Evolutionary conservation across 179 eudicot genomes (phyloP).

Genomic region (Silene coronaria): DNA sequence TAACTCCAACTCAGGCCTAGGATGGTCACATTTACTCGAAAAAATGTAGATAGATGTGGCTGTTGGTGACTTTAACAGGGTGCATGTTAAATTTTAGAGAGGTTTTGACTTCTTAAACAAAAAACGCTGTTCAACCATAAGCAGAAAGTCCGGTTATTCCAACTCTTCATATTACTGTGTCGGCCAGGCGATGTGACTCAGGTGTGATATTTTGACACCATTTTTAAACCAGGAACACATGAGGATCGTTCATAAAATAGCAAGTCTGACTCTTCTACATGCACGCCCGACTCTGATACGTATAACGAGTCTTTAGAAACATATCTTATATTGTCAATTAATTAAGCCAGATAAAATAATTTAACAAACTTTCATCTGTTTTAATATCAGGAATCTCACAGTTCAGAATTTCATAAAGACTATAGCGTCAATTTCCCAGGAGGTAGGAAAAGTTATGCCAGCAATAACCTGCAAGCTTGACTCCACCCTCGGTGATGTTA

Average conservation of each 20-base stretch:
- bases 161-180: no score
- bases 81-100: not conserved
- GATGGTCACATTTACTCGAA: not conserved
- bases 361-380: conserved; percentile 5
- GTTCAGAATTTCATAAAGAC: conserved; percentile 65
- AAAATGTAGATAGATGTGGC: not conserved
- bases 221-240: no score
- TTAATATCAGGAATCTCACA: conserved; percentile 54
- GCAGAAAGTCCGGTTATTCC: no score
- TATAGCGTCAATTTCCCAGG: conserved; percentile 36
- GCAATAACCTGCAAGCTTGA: conserved; percentile 65
- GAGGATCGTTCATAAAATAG: no score
- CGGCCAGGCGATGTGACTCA: no score
- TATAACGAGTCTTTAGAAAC: no score
- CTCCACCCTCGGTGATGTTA: conserved; percentile 49
- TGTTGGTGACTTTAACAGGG: not conserved
- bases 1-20: not conserved
- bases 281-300: no score
- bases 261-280: no score
- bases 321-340: no score
- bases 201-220: no score
- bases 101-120: not conserved
- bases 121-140: no score
- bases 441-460: conserved; percentile 36
- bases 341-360: no score